Evolutionary conservation across 2,329 filamentous ascomycete genomes (phyloP), one percentile per base, ranked within the genome.

Genomic region (Cryphonectria carpinicola): DNA sequence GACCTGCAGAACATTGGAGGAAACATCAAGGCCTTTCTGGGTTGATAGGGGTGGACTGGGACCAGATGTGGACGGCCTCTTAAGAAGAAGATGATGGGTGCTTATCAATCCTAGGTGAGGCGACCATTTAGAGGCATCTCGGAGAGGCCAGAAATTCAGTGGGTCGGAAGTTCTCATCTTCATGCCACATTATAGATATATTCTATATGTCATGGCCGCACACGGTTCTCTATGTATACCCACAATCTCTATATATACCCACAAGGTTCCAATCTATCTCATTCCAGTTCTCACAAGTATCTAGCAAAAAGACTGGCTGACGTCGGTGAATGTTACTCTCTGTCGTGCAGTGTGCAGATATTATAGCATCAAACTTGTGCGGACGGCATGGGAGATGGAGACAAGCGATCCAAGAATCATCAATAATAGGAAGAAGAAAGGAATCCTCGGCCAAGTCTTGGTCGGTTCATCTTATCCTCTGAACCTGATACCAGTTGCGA

Each of bases 1-100:
- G 96, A 99, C 81, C 82, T 98, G 70, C 90, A 97, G 82, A 92
- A 97, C 76, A 93, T 99, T 65, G 96, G 96, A 4, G 94, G 94
- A 0, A 93, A 90, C 65, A 83, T 99, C 63, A 90, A 89, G 76
- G 87, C 87, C 75, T 99, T 99, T 80, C 80, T 99, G 75, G 87
- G 86, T 0, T 95, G 72, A 77, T 32, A 46, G n/a, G 32, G 43
- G 46, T 3, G 32, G 8, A 22, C 0, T 11, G 13, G 1, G 54
- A 35, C n/a, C 10, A 10, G 17, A 37, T 25, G 8, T 17, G n/a
- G 19, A 32, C 32, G 32, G 32, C 32, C 14, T 13, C 14, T 14
- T 43, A 1, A 13, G 14, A 14, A 43, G 41, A 43, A 43, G 41
- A 43, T 17, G 10, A 41, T 14, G 11, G 41, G 41, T 17, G 14